Evolutionary conservation across 495 filamentous ascomycete species (phyloP).

Genomic region (Neurospora africana): DNA sequence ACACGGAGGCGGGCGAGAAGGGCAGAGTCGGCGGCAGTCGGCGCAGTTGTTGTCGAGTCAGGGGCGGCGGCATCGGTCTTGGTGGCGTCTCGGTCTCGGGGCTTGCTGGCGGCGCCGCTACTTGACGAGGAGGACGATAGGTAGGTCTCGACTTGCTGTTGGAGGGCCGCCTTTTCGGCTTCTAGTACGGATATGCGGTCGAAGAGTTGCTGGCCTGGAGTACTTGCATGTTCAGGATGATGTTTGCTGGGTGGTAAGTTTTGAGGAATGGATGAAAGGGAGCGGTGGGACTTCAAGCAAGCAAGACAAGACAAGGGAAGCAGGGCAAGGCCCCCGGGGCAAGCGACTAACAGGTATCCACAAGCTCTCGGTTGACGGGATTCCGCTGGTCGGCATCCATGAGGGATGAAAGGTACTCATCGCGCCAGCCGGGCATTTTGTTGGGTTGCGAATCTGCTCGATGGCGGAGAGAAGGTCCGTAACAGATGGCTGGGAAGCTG

Average conservation of each 20-base stretch:
- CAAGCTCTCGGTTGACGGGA: slow-evolving; percentile 34
- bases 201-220: slow-evolving; percentile 55
- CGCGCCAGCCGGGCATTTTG: slow-evolving; percentile 36
- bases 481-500: background rate
- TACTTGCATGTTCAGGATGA: background rate
- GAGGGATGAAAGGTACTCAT: slow-evolving; percentile 34
- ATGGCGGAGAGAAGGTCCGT: background rate
- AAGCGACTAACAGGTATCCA: slow-evolving; percentile 32
- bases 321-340: slow-evolving; percentile 2
- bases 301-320: background rate
- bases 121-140: slow-evolving; percentile 7
- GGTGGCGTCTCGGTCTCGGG: slow-evolving; percentile 1
- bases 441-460: background rate
- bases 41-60: slow-evolving; percentile 8
- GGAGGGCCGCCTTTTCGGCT: slow-evolving; percentile 35
- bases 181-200: slow-evolving; percentile 53
- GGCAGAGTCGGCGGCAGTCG: slow-evolving; percentile 19
- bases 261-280: slow-evolving; percentile 9
- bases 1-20: slow-evolving; percentile 41
- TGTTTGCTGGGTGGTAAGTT: slow-evolving; percentile 8
- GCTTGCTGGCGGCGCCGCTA: slow-evolving; percentile 5
- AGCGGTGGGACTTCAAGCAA: background rate
- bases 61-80: slow-evolving; percentile 9
- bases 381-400: slow-evolving; percentile 31
- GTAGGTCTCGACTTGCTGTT: slow-evolving; percentile 8